A percentile compares a stretch with the other conserved stretches of the same genome.
phyloP scores from a whole-genome alignment of 768 basidiomycete species.

The Rhodotorula toruloides region DNA sequence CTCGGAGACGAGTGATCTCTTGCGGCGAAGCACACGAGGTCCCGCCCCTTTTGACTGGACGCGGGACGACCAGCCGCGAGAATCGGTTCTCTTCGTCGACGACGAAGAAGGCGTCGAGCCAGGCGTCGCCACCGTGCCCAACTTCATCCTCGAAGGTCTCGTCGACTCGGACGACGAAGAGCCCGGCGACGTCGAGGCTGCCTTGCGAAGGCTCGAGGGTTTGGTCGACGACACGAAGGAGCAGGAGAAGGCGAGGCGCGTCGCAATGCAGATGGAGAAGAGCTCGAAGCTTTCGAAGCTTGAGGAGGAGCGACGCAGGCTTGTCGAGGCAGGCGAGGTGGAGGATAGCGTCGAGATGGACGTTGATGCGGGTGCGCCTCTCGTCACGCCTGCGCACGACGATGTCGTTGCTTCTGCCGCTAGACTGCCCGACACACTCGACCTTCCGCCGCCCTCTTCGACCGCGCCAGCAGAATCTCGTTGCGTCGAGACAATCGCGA shows the following conservation, averaged over 20 bases:
- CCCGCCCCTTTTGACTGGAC: not conserved
- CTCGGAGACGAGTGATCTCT: no score
- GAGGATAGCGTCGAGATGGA: not conserved
- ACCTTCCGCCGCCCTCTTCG: not conserved
- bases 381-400: not conserved
- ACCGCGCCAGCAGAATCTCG: no score
- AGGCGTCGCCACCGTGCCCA: conserved; percentile 53
- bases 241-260: conserved; percentile 37
- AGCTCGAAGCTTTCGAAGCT: conserved; percentile 20
- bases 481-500: no score
- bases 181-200: conserved; percentile 71
- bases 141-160: conserved; percentile 47
- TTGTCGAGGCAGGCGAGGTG: not conserved
- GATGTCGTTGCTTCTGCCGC: not conserved
- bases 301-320: not conserved
- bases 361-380: not conserved
- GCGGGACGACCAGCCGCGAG: conserved; percentile 9
- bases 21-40: no score
- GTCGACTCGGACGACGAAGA: conserved; percentile 59
- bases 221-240: conserved; percentile 70
- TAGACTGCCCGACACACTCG: not conserved
- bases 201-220: conserved; percentile 73
- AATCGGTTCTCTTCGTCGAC: conserved; percentile 28
- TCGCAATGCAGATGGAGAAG: conserved; percentile 39
- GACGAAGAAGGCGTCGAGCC: conserved; percentile 25